phyloP scores from a whole-genome alignment of 257 asterid species.

The Parsonsia alboflavescens region DNA sequence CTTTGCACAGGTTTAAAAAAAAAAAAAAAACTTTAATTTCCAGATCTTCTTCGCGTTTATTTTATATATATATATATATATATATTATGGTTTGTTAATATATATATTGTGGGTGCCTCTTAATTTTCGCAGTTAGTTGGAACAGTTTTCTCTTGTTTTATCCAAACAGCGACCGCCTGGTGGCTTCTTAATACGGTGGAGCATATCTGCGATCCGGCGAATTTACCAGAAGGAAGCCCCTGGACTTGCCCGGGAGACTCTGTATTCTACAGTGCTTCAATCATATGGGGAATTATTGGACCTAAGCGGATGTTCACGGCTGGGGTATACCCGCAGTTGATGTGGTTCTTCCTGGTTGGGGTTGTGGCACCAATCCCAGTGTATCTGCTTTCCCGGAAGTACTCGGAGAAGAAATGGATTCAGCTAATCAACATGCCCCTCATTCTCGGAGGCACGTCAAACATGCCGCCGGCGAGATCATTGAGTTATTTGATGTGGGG shows the following conservation, averaged over 20 bases:
- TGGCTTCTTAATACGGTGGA: constrained; percentile 55
- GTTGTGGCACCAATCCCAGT: constrained; percentile 49
- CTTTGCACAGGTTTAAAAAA: constrained; percentile 58
- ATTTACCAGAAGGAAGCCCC: constrained; percentile 59
- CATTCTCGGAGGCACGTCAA: constrained; percentile 44
- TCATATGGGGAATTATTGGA: constrained; percentile 75
- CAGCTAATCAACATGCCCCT: constrained; percentile 45
- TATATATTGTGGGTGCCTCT: neutral
- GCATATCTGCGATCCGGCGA: constrained; percentile 43
- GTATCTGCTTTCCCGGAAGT: constrained; percentile 44
- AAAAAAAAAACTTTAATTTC: neutral
- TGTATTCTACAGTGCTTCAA: constrained; percentile 76
- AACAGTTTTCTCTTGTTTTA: constrained; percentile 46
- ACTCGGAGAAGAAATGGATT: constrained; percentile 61
- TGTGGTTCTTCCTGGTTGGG: constrained; percentile 70
- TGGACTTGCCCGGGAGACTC: constrained; percentile 82
- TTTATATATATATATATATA: too few relatives aligned
- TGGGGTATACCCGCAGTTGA: constrained; percentile 57
- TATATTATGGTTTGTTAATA: neutral
- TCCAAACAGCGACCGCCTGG: constrained; percentile 66
- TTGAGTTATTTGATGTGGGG: constrained; percentile 58
- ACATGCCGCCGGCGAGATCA: constrained; percentile 50
- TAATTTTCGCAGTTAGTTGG: constrained; percentile 40
- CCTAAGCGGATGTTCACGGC: constrained; percentile 68
- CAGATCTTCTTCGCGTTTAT: neutral